Evolutionary conservation across 2,329 filamentous ascomycete species (phyloP), one percentile per base, ranked within the genome.

Genomic region (Nemania abortiva): DNA sequence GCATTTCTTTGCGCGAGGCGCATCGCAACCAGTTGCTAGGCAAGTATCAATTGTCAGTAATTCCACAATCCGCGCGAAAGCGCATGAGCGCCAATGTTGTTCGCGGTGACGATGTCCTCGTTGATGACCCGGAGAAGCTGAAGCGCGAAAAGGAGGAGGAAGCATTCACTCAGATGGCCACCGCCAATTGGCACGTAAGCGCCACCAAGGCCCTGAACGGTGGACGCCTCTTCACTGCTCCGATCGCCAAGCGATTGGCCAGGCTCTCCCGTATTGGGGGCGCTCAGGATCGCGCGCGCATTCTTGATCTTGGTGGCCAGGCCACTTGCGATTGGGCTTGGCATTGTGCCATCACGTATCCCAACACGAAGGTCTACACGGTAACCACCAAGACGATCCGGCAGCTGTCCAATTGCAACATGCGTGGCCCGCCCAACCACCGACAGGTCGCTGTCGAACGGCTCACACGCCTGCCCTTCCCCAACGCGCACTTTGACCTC

Each of bases 311-410:
- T 39, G 94, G 93, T 57, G 95, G 95, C 53, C 91, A 95, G 77
- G 87, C 91, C 0, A 89, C 92, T 15, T 95, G 94, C 78, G 94
- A 97, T 80, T 99, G 96, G 96, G 95, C 93, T 24, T 99, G 96
- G 96, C 91, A 96, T 78, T 92, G 94, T 66, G 94, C 96, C 0
- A 86, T 92, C 57, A 91, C 95, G 79, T 96, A 95, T 80, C 93
- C 93, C 20, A 91, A 93, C 78, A 88, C 92, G 65, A 94, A 93
- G 79, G 89, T 98, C 63, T 97, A 95, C 83, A 98, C 95, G 0
- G 93, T 95, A 63, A 92, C 92, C 45, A 93, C 91, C 72, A 92
- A 92, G 80, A 82, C 89, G 9, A 86, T 91, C 72, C 87, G 89
- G 45, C 91, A 94, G 78, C 82, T 90, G 34, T 90, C 90, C 75